Percentiles rank a stretch among this genome's conserved stretches.
These are phyloP conservation scores for Cercospora brassicicola DNA, from an alignment of 2,329 filamentous ascomycete genomes.

Conservation along the genomic window DNA sequence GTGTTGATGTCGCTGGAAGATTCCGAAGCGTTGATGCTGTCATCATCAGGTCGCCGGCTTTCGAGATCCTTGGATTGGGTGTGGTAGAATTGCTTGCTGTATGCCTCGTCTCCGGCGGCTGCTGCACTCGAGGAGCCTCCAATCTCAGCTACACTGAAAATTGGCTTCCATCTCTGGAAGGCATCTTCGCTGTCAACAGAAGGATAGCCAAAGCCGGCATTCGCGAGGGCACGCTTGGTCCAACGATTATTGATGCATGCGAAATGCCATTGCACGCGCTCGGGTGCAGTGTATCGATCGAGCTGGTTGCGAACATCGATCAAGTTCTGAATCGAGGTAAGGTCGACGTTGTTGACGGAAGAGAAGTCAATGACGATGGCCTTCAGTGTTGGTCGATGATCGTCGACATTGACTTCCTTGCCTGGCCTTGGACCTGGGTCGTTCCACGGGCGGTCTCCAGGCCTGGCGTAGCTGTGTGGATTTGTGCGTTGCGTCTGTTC, in stretches of 20 bases:
- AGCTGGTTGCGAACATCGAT: slow-evolving; percentile 95
- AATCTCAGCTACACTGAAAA: slow-evolving; percentile 89
- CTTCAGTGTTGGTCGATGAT: slow-evolving; percentile 68
- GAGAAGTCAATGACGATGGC: slow-evolving; percentile 94
- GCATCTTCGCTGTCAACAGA: slow-evolving; percentile 53
- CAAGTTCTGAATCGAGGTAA: slow-evolving; percentile 86
- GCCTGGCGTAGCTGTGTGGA: slow-evolving; percentile 59
- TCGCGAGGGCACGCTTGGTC: slow-evolving; percentile 86
- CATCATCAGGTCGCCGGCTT: slow-evolving; percentile 24
- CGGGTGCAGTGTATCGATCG: slow-evolving; percentile 77
- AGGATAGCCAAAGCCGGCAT: slow-evolving; percentile 86
- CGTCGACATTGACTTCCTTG: slow-evolving; percentile 48
- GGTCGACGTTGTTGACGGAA: slow-evolving; percentile 88
- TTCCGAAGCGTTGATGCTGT: slow-evolving; percentile 31
- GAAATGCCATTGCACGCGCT: slow-evolving; percentile 90
- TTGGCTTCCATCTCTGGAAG: slow-evolving; percentile 80
- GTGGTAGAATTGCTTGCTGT: slow-evolving; percentile 53
- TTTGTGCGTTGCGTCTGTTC: slow-evolving; percentile 73
- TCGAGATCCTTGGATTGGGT: slow-evolving; percentile 38
- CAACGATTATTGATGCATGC: slow-evolving; percentile 91
- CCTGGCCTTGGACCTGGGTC: slow-evolving; percentile 73
- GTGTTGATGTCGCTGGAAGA: slow-evolving; percentile 43
- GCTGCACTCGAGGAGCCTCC: slow-evolving; percentile 70
- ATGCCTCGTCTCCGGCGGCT: slow-evolving; percentile 63
- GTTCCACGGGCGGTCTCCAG: slow-evolving; percentile 85